These are phyloP conservation scores for Stachybotrys elegans DNA, from an alignment of 2,329 filamentous ascomycete genomes.

Conservation along the genomic window DNA sequence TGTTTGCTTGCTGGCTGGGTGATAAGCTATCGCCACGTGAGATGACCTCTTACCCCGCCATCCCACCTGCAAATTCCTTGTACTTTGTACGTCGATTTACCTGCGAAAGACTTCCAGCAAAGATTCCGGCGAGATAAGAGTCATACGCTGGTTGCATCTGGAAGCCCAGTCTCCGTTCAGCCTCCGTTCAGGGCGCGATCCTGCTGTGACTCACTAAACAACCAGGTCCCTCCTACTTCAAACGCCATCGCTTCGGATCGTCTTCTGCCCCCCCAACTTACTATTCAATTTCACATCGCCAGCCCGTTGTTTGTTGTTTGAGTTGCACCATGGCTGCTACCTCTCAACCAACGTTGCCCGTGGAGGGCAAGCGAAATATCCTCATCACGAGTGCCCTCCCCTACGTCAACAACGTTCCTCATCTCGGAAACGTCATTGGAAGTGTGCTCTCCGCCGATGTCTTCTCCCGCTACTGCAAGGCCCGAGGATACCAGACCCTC, in stretches of 20 bases:
- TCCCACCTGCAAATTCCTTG: too few relatives aligned
- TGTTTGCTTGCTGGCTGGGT: too few relatives aligned
- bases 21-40: too few relatives aligned
- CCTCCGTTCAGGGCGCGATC: neutral
- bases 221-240: neutral
- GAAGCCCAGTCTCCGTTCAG: neutral
- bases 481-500: conserved; percentile 72
- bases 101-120: too few relatives aligned
- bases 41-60: too few relatives aligned
- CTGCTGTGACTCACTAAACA: too few relatives aligned
- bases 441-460: conserved; percentile 87
- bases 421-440: conserved; percentile 85
- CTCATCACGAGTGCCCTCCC: conserved; percentile 89
- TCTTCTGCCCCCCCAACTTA: too few relatives aligned
- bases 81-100: too few relatives aligned
- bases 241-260: neutral
- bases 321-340: conserved; percentile 16
- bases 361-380: conserved; percentile 75
- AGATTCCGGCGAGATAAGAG: too few relatives aligned
- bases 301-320: too few relatives aligned
- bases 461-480: conserved; percentile 76
- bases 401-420: conserved; percentile 71
- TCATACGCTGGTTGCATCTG: too few relatives aligned
- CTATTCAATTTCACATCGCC: too few relatives aligned
- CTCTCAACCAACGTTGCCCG: conserved; percentile 50